Evolutionary conservation across 148 eudicot species (phyloP), one percentile per base, ranked within the genome.

Genomic region (Spergularia bocconei): DNA sequence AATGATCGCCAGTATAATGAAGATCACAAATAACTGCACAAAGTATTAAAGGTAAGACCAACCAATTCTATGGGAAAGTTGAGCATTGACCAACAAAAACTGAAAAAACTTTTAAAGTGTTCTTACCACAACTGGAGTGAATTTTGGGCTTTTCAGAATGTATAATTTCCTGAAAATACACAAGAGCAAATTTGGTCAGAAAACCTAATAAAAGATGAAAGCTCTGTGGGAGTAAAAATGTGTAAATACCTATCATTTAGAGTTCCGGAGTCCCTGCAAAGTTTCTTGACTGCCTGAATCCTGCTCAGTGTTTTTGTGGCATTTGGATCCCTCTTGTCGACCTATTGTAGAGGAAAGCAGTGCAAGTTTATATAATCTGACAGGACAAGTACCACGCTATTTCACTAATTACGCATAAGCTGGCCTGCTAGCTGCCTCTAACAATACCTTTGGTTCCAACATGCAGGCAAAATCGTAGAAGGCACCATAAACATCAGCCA

Each of bases 401-500:
- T 44, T 44, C 2, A 44, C 48, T 44, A 3, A 9, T 1, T 44
- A 44, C 48, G 7, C 10, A 9, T 44, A 44, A 44, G 48, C 48
- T 44, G 48, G 10, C 48, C 48, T 44, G 48, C 48, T 44, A 44
- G 48, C 48, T 44, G 48, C 10, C 48, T 6, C 7, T 6, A 44
- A 41, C 65, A 64, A 4, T 78, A 89, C 92, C 98, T 94, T 94
- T 63, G 87, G 84, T 77, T 90, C 88, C 69, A 91, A 74, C 89
- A 94, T 86, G 56, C 84, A 81, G 48, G 91, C 84, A 70, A 94
- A 94, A 80, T 91, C 97, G 39, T 72, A 94, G 83, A 94, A 94
- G 66, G 91, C 95, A 19, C 95, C 95, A 79, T 90, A 91, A 60
- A 94, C 97, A 82, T 94, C 97, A 44, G 89, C 73, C 86, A 94